Conservation (phyloP, 352 stramenopile species). For the Globisporangium uncinulatum region DNA sequence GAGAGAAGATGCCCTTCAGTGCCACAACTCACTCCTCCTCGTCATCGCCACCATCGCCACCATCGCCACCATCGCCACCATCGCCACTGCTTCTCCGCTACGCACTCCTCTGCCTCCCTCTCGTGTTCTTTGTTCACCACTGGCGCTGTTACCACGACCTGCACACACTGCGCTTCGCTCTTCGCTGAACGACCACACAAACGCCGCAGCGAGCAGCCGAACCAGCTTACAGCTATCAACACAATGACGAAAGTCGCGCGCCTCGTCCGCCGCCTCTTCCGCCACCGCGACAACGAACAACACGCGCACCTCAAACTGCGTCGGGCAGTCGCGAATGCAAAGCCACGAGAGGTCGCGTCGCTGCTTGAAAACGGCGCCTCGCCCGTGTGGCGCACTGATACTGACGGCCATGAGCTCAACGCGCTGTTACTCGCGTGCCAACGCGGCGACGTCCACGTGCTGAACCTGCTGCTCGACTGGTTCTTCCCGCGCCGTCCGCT, state of each 20-base stretch:
- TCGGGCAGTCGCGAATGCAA: conserved; percentile 41
- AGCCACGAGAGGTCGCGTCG: conserved; percentile 38
- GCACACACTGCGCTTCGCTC: background rate
- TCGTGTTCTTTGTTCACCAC: background rate
- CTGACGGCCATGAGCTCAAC: conserved; percentile 36
- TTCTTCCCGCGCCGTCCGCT: conserved; percentile 44
- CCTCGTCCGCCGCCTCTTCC: conserved; percentile 46
- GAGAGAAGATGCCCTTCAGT: too few species aligned
- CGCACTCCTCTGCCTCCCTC: background rate
- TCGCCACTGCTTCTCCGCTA: background rate
- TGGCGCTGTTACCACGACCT: background rate
- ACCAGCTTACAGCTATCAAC: background rate
- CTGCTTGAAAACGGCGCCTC: conserved; percentile 54
- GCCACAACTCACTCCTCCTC: too few species aligned
- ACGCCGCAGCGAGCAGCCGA: background rate
- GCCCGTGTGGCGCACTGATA: conserved; percentile 40
- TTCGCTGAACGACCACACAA: background rate
- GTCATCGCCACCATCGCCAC: too few species aligned
- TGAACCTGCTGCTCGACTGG: conserved; percentile 55
- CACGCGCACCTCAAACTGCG: conserved; percentile 46
- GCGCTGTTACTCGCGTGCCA: conserved; percentile 59
- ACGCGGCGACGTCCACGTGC: conserved; percentile 34
- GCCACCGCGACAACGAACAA: conserved; percentile 9
- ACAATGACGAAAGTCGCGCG: conserved; percentile 35
- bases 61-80: too few species aligned